Conservation (phyloP, 1,284 basidiomycete genomes). For the Sporisorium exsertum region DNA sequence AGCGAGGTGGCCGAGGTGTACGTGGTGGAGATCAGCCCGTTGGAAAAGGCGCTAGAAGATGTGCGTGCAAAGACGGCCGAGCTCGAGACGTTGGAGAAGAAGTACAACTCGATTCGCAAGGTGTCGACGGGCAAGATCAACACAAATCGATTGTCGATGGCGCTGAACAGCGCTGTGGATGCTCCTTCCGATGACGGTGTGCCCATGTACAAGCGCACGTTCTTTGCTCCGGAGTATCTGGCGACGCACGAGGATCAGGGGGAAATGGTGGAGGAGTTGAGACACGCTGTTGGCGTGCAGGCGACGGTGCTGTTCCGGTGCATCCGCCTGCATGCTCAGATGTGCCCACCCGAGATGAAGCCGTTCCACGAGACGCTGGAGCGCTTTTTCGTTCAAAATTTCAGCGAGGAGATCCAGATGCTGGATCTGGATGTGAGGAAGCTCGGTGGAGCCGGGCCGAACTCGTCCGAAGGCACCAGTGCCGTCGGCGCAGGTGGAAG, state of each 20-base stretch:
- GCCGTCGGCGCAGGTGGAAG: constrained; percentile 7
- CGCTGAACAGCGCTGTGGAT: constrained; percentile 87
- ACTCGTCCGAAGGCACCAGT: constrained; percentile 17
- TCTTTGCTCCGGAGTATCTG: constrained; percentile 80
- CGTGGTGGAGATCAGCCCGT: constrained; percentile 83
- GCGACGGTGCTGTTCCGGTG: constrained; percentile 84
- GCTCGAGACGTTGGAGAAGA: constrained; percentile 77
- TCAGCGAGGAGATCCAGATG: constrained; percentile 80
- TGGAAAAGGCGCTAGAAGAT: constrained; percentile 85
- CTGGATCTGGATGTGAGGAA: constrained; percentile 52
- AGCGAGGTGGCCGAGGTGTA: constrained; percentile 86
- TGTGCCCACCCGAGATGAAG: constrained; percentile 87
- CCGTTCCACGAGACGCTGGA: constrained; percentile 91
- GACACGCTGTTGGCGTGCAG: constrained; percentile 79
- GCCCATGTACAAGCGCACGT: constrained; percentile 73
- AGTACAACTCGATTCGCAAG: constrained; percentile 82
- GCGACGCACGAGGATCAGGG: constrained; percentile 78
- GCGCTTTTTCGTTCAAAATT: constrained; percentile 87
- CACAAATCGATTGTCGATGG: constrained; percentile 87
- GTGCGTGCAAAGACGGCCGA: constrained; percentile 83
- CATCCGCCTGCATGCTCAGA: constrained; percentile 81
- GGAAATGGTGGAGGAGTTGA: constrained; percentile 79
- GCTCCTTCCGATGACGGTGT: constrained; percentile 82
- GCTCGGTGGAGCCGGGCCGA: constrained; percentile 20
- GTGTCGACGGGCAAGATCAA: constrained; percentile 74